Evolutionary conservation across 768 basidiomycete species (phyloP), one percentile per base, ranked within the genome.

Genomic region (Tulasnella sp.): DNA sequence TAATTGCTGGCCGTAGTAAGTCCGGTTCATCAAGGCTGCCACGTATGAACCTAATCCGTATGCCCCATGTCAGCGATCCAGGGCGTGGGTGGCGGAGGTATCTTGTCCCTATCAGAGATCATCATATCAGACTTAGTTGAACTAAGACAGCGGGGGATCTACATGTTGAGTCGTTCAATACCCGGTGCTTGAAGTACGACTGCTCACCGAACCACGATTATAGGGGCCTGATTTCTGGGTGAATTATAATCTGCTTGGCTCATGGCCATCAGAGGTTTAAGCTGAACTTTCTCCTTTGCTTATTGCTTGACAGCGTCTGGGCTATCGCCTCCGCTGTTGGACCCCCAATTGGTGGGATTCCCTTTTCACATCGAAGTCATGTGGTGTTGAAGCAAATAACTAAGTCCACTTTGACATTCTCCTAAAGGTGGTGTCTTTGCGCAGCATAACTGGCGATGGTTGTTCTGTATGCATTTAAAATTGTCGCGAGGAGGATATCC

Each of bases 121-220:
- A 66, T 73, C 24, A 38, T 73, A 17, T 65, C 69, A 0, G 73
- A 74, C 56, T 61, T 73, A 1, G 73, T 80, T n/a, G 70, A 76
- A 3, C 69, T 81, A 3, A 45, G 66, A 17, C 75, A 79, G 70
- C 72, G 79, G 5, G 79, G 79, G 1, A 32, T 61, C 67, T n/a
- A 44, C 58, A 74, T 69, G 62, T 56, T 21, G 41, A 66, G 3
- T 61, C 56, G 0, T 64, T 58, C 3, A 56, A 41, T 17, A 51
- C 58, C 1, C 34, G 34, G 34, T 5, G 34, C 34, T 38, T 38
- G 34, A 58, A 61, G 51, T n/a, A 19, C 30, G 4, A 30, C 64
- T 24, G 63, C 60, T 19, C 49, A 64, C 13, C 15, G 34, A 38
- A 38, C n/a, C n/a, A n/a, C n/a, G n/a, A n/a, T n/a, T n/a, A n/a